Evolutionary conservation across 345 rosid species (phyloP), one percentile per base, ranked within the genome.

Genomic region (Pugionium dolabratum): DNA sequence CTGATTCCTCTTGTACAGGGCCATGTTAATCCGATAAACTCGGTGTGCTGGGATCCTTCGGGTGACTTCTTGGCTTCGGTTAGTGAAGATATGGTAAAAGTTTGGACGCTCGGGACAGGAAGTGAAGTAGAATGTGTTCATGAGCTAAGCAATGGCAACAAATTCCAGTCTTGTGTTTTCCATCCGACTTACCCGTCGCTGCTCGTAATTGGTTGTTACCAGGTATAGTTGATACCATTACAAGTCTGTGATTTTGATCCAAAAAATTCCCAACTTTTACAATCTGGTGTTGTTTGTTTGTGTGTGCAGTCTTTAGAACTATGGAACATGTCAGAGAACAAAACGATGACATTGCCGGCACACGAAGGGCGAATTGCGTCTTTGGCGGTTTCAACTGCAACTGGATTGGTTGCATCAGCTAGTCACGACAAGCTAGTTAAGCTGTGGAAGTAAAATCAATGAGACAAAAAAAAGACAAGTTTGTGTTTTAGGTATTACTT

Each of bases 171-270:
- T 25, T 94, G 97, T 28, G 93, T 86, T 71, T 94, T 94, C 73
- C 97, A 94, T 72, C 96, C 99, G 6, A 60, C 81, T 3, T 82
- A 72, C 75, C 79, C 86, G 18, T 84, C 95, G 1, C 65, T 84
- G 69, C 89, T 94, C 57, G 96, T 94, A 58, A 83, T 94, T 31
- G 96, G 99, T 46, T 88, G 93, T 81, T 90, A 90, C 82, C 95
- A 88, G 96, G 97, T 82, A 83, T 76, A 81, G 40, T 3, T 58
- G n/a, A 51, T 40, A 29, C 42, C 43, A 41, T 36, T 26, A 48
- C 10, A 43, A 63, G 32, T 30, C 4, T 6, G 7, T 59, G 30
- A 33, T 45, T 36, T 7, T 45, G 43, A 31, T n/a, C n/a, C n/a
- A n/a, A 6, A 28, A 36, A 9, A 34, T 7, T 4, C 41, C n/a